Percentiles rank a stretch among this genome's conserved stretches.
phyloP scores from a whole-genome alignment of 2,329 filamentous ascomycete genomes.

The Berkeleyomyces basicola region DNA sequence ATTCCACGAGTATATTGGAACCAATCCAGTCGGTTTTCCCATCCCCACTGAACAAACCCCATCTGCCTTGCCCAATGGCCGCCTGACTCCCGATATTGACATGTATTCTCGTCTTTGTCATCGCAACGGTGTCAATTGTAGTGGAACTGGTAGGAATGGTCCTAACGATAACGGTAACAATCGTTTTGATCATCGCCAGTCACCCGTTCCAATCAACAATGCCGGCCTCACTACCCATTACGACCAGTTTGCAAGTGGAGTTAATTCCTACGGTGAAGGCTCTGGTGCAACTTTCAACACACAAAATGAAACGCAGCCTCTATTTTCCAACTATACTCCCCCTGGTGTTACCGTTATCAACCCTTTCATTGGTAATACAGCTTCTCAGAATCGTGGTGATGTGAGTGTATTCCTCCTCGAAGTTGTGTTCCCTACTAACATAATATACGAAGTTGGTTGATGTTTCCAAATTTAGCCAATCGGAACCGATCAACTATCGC shows the following conservation, averaged over 20 bases:
- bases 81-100: neutral
- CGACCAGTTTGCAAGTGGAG: neutral
- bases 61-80: neutral
- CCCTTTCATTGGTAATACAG: neutral
- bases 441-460: neutral
- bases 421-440: neutral
- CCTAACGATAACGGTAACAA: neutral
- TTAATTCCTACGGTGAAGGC: neutral
- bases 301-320: neutral
- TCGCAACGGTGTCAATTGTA: neutral
- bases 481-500: slow-evolving; percentile 90
- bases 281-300: neutral
- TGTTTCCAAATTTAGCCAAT: slow-evolving; percentile 19
- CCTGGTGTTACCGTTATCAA: neutral
- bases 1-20: neutral
- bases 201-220: neutral
- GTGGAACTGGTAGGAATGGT: neutral
- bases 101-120: neutral
- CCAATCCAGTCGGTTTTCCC: neutral
- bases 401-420: neutral
- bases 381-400: slow-evolving; percentile 3
- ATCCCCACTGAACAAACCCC: neutral
- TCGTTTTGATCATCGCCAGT: neutral
- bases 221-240: neutral
- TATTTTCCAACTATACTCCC: neutral